A percentile compares a stretch with the other conserved stretches of the same genome.
Evolutionary conservation across 805 yeast genomes (phyloP).

Genomic region (Saccharomycopsis sp.): DNA sequence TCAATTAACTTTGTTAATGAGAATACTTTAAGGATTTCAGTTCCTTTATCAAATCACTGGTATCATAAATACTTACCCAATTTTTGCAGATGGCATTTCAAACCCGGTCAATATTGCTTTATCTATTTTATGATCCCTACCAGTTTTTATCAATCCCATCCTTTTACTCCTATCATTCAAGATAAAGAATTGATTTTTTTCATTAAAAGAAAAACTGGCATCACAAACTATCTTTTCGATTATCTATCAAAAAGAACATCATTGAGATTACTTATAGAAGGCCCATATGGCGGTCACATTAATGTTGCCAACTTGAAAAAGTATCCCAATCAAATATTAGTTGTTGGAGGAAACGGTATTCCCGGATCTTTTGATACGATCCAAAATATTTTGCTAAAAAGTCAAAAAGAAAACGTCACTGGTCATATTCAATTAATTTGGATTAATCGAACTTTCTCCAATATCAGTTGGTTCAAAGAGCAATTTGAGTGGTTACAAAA

Average conservation of each 20-base stretch:
- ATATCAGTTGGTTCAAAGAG: constrained; percentile 37
- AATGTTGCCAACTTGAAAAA: constrained; percentile 28
- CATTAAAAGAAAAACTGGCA: constrained; percentile 45
- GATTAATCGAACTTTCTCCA: constrained; percentile 44
- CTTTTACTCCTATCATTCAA: constrained; percentile 37
- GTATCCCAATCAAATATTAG: constrained; percentile 29
- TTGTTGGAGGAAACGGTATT: constrained; percentile 46
- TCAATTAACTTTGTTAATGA: too few relatives aligned
- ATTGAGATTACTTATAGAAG: constrained; percentile 39
- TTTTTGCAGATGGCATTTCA: constrained; percentile 29
- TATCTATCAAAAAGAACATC: constrained; percentile 21
- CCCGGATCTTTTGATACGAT: constrained; percentile 41
- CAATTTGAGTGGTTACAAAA: constrained; percentile 25
- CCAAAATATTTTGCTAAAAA: constrained; percentile 20
- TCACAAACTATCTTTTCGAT: constrained; percentile 34
- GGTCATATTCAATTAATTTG: constrained; percentile 41
- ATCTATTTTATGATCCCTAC: constrained; percentile 43
- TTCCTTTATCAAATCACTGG: too few relatives aligned
- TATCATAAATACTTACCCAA: too few relatives aligned
- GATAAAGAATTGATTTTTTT: constrained; percentile 6
- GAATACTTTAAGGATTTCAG: too few relatives aligned
- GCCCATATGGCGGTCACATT: constrained; percentile 65
- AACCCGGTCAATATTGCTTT: constrained; percentile 47
- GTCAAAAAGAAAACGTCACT: not conserved
- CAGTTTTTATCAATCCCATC: constrained; percentile 62